Conservation (phyloP, 768 basidiomycete species). For the Rhodotorula graminis region DNA sequence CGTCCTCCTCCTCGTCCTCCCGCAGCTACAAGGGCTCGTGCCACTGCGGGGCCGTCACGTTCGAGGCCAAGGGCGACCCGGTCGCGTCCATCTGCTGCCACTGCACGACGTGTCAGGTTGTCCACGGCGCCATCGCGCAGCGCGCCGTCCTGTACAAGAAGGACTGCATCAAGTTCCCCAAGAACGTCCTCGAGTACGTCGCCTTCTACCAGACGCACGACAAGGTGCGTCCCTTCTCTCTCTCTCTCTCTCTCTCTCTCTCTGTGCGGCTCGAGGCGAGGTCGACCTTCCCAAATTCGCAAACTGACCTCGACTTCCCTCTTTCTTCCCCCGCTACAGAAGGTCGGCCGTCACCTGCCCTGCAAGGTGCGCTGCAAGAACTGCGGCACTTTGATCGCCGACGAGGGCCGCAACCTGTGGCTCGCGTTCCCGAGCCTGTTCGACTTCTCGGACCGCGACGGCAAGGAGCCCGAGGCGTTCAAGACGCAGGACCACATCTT, state of each 20-base stretch:
- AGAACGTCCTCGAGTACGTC: slow-evolving; percentile 2
- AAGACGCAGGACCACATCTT: slow-evolving; percentile 18
- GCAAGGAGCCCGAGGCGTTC: slow-evolving; percentile 16
- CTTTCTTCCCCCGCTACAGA: not conserved
- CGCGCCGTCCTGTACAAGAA: slow-evolving; percentile 31
- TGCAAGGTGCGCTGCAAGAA: slow-evolving; percentile 30
- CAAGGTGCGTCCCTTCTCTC: not conserved
- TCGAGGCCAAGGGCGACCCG: slow-evolving; percentile 21
- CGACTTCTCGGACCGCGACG: not conserved
- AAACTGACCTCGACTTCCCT: too few relatives aligned
- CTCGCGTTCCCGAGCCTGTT: slow-evolving; percentile 23
- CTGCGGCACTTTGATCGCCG: slow-evolving; percentile 11
- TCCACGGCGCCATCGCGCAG: slow-evolving; percentile 23
- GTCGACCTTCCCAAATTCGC: too few relatives aligned
- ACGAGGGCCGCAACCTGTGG: slow-evolving; percentile 25
- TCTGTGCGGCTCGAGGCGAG: not conserved
- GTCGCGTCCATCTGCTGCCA: slow-evolving; percentile 25
- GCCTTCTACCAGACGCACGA: slow-evolving; percentile 34
- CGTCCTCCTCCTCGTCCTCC: not conserved
- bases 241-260: not conserved
- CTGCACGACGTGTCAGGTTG: slow-evolving; percentile 27
- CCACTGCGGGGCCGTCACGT: slow-evolving; percentile 23
- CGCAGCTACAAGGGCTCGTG: slow-evolving; percentile 12
- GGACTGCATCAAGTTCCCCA: slow-evolving; percentile 16
- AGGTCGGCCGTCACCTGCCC: slow-evolving; percentile 27